Percentiles rank a stretch among this genome's conserved stretches.
These are phyloP conservation scores for Yamadazyma siamensis DNA, from an alignment of 1,139 yeast species.

Conservation along the genomic window DNA sequence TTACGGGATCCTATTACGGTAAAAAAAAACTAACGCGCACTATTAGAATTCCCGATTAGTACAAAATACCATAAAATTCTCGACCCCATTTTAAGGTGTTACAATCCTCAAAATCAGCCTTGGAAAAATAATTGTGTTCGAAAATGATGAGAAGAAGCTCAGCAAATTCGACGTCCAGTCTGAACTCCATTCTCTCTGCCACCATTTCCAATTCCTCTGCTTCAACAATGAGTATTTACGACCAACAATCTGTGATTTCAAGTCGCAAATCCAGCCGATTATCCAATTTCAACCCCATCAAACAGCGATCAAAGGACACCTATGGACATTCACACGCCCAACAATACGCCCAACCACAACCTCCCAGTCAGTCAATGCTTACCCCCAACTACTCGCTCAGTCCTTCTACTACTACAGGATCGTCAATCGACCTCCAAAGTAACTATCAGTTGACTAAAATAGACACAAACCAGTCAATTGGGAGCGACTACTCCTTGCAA, in stretches of 20 bases:
- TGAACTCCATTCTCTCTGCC: not conserved
- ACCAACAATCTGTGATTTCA: slow-evolving; percentile 12
- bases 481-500: slow-evolving; percentile 19
- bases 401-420: slow-evolving; percentile 5
- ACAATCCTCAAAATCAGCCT: slow-evolving; percentile 3
- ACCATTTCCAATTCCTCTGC: slow-evolving; percentile 3
- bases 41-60: slow-evolving; percentile 7
- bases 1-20: too few species aligned
- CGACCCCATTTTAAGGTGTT: slow-evolving; percentile 5
- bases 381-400: too few species aligned
- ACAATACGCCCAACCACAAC: too few species aligned
- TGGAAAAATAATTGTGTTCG: too few species aligned
- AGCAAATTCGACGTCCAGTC: slow-evolving; percentile 2
- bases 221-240: slow-evolving; percentile 6
- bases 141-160: slow-evolving; percentile 5
- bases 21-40: too few species aligned
- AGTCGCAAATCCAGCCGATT: slow-evolving; percentile 14
- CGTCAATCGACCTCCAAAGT: slow-evolving; percentile 1
- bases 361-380: too few species aligned
- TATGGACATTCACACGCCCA: too few species aligned
- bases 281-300: slow-evolving; percentile 17
- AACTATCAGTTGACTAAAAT: slow-evolving; percentile 38
- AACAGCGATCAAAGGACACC: too few species aligned
- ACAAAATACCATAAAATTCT: slow-evolving; percentile 5
- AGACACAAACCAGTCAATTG: slow-evolving; percentile 48